Evolutionary conservation across 768 basidiomycete genomes (phyloP), one percentile per base, ranked within the genome.

Genomic region (Rhodotorula taiwanensis): DNA sequence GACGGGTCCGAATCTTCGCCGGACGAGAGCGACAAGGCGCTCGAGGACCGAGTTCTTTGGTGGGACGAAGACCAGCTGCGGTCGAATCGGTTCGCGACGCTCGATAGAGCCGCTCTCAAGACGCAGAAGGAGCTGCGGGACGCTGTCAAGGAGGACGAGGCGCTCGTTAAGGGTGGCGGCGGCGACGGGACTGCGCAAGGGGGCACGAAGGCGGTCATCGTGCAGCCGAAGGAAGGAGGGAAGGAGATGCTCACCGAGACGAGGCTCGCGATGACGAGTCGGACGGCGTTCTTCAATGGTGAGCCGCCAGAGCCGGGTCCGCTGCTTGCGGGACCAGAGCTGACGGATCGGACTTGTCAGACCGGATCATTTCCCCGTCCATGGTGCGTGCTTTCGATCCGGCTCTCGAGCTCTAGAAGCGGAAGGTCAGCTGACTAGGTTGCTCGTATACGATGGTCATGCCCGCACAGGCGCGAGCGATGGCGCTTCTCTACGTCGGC

Each of bases 381-480:
- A 97, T 99, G 93, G 94, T 94, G 74, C 72, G 88, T 6, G 11
- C 27, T 77, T n/a, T 70, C 27, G 25, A 31, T 48, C 41, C 56
- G 49, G 4, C 23, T 60, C 27, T 43, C 21, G 18, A 14, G 15
- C 0, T 20, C 27, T 28, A n/a, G 13, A 18, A 20, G 6, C 9
- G 21, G 41, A 8, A 20, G 43, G 20, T n/a, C 7, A n/a, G 30
- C 56, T 63, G 25, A 58, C 61, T 55, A 31, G 31, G 16, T 15
- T 23, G 50, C 36, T 27, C 7, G 41, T 60, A n/a, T n/a, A n/a
- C n/a, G n/a, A n/a, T n/a, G n/a, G n/a, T n/a, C n/a, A n/a, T n/a
- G n/a, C n/a, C n/a, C n/a, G n/a, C 48, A n/a, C 71, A 98, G 94
- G 97, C 97, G 90, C 88, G 95, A 41, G 93, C 94, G 0, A 99